phyloP scores from a whole-genome alignment of 768 basidiomycete species.

The Pholiota molesta region DNA sequence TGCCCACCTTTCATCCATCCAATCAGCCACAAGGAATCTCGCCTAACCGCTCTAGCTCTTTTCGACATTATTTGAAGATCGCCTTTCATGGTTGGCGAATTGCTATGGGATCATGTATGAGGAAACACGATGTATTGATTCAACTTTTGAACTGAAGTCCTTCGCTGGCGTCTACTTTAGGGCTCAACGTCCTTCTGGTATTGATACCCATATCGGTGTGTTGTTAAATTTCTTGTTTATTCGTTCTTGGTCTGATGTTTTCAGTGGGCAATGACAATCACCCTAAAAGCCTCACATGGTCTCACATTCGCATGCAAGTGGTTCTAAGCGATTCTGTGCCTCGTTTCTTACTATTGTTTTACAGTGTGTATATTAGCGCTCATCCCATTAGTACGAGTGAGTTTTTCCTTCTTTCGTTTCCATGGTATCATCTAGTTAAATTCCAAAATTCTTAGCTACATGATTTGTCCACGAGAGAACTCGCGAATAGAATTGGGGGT shows the following conservation, averaged over 20 bases:
- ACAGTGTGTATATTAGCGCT: conserved; percentile 70
- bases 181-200: conserved; percentile 70
- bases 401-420: conserved; percentile 6
- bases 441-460: conserved; percentile 52
- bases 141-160: background rate
- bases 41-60: conserved; percentile 1
- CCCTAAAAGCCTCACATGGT: conserved; percentile 49
- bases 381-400: conserved; percentile 78
- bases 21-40: conserved; percentile 3
- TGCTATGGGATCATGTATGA: conserved; percentile 31
- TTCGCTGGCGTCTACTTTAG: conserved; percentile 33
- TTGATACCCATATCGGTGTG: conserved; percentile 72
- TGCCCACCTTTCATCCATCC: conserved; percentile 25
- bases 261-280: conserved; percentile 60
- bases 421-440: background rate
- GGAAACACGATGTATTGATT: background rate
- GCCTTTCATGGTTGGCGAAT: conserved; percentile 29
- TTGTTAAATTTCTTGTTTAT: conserved; percentile 8
- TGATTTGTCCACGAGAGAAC: conserved; percentile 73
- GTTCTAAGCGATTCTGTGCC: background rate
- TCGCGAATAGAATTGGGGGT: conserved; percentile 77
- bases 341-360: background rate
- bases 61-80: conserved; percentile 10
- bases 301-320: conserved; percentile 65
- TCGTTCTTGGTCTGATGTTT: conserved; percentile 5